Evolutionary conservation across 345 rosid species (phyloP), one percentile per base, ranked within the genome.

Genomic region (Pseudoturritis turrita): DNA sequence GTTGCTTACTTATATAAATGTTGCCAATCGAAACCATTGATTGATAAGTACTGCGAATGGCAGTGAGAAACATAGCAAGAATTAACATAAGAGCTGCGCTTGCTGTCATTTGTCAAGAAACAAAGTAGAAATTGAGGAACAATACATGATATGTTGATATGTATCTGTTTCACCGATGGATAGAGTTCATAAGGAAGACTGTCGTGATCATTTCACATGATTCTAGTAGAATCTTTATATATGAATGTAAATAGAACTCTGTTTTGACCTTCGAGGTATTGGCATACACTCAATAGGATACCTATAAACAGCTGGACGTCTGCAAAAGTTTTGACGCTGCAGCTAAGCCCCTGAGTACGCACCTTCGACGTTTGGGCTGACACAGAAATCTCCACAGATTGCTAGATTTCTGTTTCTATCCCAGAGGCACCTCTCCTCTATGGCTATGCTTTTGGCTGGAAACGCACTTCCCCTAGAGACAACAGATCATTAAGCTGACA

Each of bases 311-410:
- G n/a, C n/a, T n/a, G 63, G 77, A 76, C 11, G 77, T 65, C 75
- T 81, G 84, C 17, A 59, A 70, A 45, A 92, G 79, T 71, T 88
- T 89, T 21, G 89, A 80, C 51, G 95, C 88, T 25, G 91, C 96
- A 36, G 91, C 87, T 77, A 84, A 14, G 71, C 95, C 96, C 57
- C 98, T 88, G 43, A 83, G 80, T 45, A 92, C 86, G 96, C 95
- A 67, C 95, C 98, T 87, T 92, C 87, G 4, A 89, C 88, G 59
- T 79, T 81, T 50, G 98, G 95, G 77, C 91, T 85, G 5, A 83
- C 89, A 36, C 95, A 89, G 82, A 89, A 92, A 80, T 92, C 96
- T 76, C 95, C 96, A 77, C 96, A 88, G 29, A 92, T 68, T 3
- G 89, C 90, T 29, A 88, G 66, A 67, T 78, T 92, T 83, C 62